phyloP scores from a whole-genome alignment of 306 rosid species.

The Vigna nakashimae region DNA sequence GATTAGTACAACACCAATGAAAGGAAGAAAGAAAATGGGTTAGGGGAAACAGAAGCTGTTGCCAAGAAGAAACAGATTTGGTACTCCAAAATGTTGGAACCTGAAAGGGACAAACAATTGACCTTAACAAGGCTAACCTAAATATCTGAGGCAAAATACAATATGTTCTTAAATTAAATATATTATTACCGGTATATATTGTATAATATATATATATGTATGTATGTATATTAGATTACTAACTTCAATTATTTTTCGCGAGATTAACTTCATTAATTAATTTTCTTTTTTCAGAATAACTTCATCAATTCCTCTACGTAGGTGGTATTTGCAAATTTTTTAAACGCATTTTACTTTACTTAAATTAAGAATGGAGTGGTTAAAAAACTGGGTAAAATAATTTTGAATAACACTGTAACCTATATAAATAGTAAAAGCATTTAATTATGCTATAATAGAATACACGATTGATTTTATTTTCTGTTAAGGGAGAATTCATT shows the following conservation, averaged over 20 bases:
- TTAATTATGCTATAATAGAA: too few species aligned
- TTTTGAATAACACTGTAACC: too few species aligned
- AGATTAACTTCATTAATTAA: neutral
- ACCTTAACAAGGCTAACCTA: neutral
- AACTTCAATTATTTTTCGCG: neutral
- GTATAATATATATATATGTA: neutral
- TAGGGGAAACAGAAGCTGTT: neutral
- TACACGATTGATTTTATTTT: too few species aligned
- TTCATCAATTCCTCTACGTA: too few species aligned
- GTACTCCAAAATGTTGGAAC: neutral
- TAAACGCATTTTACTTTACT: too few species aligned
- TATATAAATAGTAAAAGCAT: too few species aligned
- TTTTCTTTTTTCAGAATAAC: too few species aligned
- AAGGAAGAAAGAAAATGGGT: neutral
- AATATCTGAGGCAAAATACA: neutral
- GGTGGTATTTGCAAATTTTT: neutral
- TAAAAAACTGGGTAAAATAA: too few species aligned
- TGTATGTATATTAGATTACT: neutral
- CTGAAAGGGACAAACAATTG: slow-evolving; percentile 3
- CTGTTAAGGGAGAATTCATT: too few species aligned
- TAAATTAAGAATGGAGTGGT: neutral
- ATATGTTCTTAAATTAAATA: neutral
- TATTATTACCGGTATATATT: too few species aligned
- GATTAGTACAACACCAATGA: neutral
- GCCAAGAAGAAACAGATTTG: slow-evolving; percentile 27